A percentile compares a stretch with the other conserved stretches of the same genome.
Evolutionary conservation across 1,139 yeast species (phyloP).

Genomic region (Saccharomyces pastorianus): DNA sequence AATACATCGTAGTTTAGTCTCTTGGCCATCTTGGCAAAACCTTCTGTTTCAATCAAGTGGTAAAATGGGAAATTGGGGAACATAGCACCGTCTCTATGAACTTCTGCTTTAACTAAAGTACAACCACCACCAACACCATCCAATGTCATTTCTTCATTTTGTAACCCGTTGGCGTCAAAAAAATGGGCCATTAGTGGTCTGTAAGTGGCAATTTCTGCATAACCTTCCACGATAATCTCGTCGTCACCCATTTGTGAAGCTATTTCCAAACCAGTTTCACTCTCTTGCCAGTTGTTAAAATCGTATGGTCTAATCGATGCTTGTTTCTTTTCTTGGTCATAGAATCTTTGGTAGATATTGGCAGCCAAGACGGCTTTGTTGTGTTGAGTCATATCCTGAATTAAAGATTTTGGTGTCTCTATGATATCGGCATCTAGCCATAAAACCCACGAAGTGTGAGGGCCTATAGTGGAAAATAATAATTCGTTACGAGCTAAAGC

Average conservation of each 20-base stretch:
- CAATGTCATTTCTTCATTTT: slow-evolving; percentile 59
- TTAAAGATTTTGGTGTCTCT: slow-evolving; percentile 72
- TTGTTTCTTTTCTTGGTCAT: slow-evolving; percentile 48
- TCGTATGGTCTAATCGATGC: slow-evolving; percentile 81
- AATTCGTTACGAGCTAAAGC: slow-evolving; percentile 89
- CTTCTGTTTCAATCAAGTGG: slow-evolving; percentile 94
- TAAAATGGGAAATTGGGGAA: slow-evolving; percentile 97
- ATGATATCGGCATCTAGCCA: slow-evolving; percentile 95
- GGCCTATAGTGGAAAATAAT: slow-evolving; percentile 80
- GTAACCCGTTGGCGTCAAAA: slow-evolving; percentile 58
- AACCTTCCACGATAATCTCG: slow-evolving; percentile 89
- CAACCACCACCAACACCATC: slow-evolving; percentile 99
- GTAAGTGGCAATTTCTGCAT: slow-evolving; percentile 85
- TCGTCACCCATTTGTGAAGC: slow-evolving; percentile 71
- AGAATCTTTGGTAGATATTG: slow-evolving; percentile 80
- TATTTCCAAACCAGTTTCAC: slow-evolving; percentile 71
- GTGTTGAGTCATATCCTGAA: slow-evolving; percentile 83
- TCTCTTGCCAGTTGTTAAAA: slow-evolving; percentile 93
- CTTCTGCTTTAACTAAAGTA: slow-evolving; percentile 89
- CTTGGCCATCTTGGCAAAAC: slow-evolving; percentile 96
- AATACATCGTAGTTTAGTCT: slow-evolving; percentile 83
- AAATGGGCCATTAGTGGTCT: slow-evolving; percentile 92
- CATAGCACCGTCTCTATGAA: slow-evolving; percentile 98
- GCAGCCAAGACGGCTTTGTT: slow-evolving; percentile 85
- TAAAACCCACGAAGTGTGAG: slow-evolving; percentile 86